Evolutionary conservation across 2,329 filamentous ascomycete genomes (phyloP), one percentile per base, ranked within the genome.

Genomic region (Colletotrichum cereale): DNA sequence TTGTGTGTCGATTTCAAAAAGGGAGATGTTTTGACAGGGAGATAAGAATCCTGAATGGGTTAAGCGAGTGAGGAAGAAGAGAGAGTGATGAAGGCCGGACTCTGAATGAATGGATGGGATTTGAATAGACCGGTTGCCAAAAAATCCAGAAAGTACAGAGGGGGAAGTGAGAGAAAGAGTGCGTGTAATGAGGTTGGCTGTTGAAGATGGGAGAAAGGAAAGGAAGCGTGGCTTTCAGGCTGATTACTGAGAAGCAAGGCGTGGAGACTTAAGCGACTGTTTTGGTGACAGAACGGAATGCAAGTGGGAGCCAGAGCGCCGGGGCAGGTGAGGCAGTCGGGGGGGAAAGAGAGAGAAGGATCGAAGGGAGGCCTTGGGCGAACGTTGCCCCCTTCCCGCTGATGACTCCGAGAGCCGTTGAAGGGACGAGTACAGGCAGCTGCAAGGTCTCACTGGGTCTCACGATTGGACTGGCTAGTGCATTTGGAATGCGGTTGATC

Each of bases 111-210:
- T 69, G 69, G 47, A 69, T 72, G 65, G 65, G 53, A 31, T 64
- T 72, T 38, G 31, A 44, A 69, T 72, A 72, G 65, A 69, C 58
- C 60, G 60, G 40, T 58, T 68, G 69, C 69, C 69, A 72, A 71
- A 72, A 71, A 72, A 71, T 38, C 61, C 70, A 71, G 70, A 72
- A 61, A 44, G 58, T 70, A 66, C 47, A 61, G 67, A 65, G 70
- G 66, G 69, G 21, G 57, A 31, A 55, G 60, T 52, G 70, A 36
- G 56, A 34, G 60, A 24, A 24, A 58, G 24, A 26, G 31, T 21
- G 38, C 24, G 61, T 62, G 36, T 55, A 50, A 57, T 14, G 38
- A 31, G 26, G 52, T 58, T 29, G 48, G 53, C 47, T 60, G 44
- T 36, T 66, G 62, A 60, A 55, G 58, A 26, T 63, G 53, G 53